Evolutionary conservation across 306 rosid genomes (phyloP), one percentile per base, ranked within the genome.

Genomic region (Crataegus laevigata): DNA sequence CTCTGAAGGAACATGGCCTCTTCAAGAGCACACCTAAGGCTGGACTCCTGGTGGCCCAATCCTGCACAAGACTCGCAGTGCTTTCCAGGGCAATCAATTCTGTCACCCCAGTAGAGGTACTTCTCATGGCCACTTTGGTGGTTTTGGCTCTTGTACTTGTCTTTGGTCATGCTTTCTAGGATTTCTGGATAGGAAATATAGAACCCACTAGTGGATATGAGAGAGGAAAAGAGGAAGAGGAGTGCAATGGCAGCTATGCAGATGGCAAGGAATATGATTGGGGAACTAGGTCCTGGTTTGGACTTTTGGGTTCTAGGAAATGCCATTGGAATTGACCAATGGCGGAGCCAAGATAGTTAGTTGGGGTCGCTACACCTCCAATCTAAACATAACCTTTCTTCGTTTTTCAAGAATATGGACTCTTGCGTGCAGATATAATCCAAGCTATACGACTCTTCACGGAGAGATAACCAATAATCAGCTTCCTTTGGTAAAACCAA

Each of bases 21-120:
- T 82, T 92, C 97, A 4, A 94, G 93, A 61, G 97, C 99, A 42
- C 99, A 90, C 74, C 99, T 78, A 79, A 94, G 97, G 86, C 99
- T 94, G 22, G 99, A 92, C 69, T 94, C 99, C 77, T 94, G 98
- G 81, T 94, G 98, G 64, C 96, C 99, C 74, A 94, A 84, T 47
- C 99, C 99, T 72, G 86, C 98, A 25, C 98, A 94, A 22, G 96
- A 80, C 2, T 84, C 82, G 64, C 98, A 92, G 58, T 94, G 99
- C 70, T 92, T 94, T 10, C 98, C 99, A 0, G 99, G 99, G 81
- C 99, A 94, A 78, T 94, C 99, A 71, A 94, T 86, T 82, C 90
- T 81, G 57, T 30, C 65, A 11, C 98, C 99, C 99, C 99, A 92
- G 59, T 94, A 94, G 36, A 94, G 81, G 65, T 89, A 94, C 84